Percentiles rank a stretch among this genome's conserved stretches.
Conservation (phyloP, 192 early-diverging fungal species). For the Rhizoclosmatium globosum region DNA sequence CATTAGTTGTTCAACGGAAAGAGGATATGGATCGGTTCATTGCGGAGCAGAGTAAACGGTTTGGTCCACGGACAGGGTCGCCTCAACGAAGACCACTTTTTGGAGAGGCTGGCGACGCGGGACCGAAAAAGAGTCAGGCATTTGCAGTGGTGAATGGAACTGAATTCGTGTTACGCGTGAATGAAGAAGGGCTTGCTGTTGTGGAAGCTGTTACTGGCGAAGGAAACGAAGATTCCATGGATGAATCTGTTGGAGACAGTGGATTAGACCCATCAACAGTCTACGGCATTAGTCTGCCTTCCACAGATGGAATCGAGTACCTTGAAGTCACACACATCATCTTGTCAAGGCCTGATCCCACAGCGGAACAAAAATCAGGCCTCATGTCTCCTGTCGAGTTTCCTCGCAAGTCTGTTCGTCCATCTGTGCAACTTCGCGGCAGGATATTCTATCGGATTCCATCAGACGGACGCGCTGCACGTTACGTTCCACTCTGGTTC, state of each 20-base stretch:
- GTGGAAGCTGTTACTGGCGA: neutral
- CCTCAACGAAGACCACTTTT: neutral
- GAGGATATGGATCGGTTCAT: neutral
- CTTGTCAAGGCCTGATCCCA: conserved; percentile 7
- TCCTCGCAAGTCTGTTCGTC: neutral
- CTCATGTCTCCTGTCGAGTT: neutral
- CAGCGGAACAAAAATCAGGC: neutral
- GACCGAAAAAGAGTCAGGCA: neutral
- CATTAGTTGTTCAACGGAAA: neutral
- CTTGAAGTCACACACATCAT: conserved; percentile 30
- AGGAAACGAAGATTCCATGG: neutral
- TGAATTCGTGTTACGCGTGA: neutral
- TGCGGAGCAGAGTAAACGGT: neutral
- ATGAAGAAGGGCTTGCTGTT: neutral
- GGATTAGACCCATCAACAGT: neutral
- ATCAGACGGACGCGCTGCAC: neutral
- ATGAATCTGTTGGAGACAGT: neutral
- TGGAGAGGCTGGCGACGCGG: neutral
- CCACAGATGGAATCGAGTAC: conserved; percentile 33
- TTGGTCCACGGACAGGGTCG: neutral
- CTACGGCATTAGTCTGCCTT: conserved; percentile 12
- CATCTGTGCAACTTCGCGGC: neutral
- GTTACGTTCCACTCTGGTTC: conserved; percentile 22
- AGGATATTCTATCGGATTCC: conserved; percentile 32
- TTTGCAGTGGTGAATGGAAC: neutral